Evolutionary conservation across 2,329 filamentous ascomycete genomes (phyloP).

Genomic region (Lachnellula subtilissima): DNA sequence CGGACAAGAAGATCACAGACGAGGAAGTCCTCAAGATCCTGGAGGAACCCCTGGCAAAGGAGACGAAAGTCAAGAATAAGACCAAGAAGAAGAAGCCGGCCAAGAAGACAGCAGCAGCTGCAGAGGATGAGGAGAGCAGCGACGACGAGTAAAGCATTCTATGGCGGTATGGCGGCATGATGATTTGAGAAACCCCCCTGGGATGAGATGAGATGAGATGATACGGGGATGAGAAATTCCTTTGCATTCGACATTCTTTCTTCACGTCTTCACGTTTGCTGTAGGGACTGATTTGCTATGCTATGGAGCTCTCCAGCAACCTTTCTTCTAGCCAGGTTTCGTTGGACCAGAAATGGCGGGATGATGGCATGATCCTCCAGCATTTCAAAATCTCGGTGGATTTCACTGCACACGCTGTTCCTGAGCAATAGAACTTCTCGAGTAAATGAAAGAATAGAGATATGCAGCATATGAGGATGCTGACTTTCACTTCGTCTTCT

Average conservation of each 20-base stretch:
- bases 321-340: slow-evolving; percentile 16
- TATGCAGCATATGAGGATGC: slow-evolving; percentile 17
- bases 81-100: slow-evolving; percentile 53
- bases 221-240: background rate
- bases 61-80: slow-evolving; percentile 91
- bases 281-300: slow-evolving; percentile 11
- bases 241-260: slow-evolving; percentile 1
- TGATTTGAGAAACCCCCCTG: background rate
- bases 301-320: slow-evolving; percentile 20
- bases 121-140: slow-evolving; percentile 29
- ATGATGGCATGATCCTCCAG: background rate
- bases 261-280: slow-evolving; percentile 13
- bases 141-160: slow-evolving; percentile 36
- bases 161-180: slow-evolving; percentile 1
- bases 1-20: slow-evolving; percentile 96
- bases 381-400: background rate
- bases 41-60: slow-evolving; percentile 78
- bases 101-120: slow-evolving; percentile 38
- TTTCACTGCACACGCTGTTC: background rate
- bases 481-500: background rate
- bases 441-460: slow-evolving; percentile 16
- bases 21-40: slow-evolving; percentile 94
- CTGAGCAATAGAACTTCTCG: slow-evolving; percentile 20
- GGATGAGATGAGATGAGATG: background rate
- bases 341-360: slow-evolving; percentile 6